Evolutionary conservation across 257 asterid species (phyloP), one percentile per base, ranked within the genome.

Genomic region (Ocimum tenuiflorum): DNA sequence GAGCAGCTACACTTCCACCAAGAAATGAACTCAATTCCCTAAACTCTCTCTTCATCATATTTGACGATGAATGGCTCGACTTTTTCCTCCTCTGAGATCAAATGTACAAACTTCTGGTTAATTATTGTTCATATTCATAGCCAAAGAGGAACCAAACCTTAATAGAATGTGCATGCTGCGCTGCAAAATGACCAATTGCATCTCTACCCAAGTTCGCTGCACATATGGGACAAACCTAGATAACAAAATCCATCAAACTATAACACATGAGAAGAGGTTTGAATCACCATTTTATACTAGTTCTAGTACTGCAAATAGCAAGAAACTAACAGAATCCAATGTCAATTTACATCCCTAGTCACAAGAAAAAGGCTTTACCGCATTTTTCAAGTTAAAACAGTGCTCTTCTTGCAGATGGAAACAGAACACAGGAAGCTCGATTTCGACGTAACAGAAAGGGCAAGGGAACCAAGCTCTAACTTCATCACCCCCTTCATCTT

Each of bases 151-250:
- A 72, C 74, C 96, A 8, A 68, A 85, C 96, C 95, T 87, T 89
- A 3, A 87, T 79, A 14, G 91, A 87, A 50, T 87, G 88, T 35
- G 86, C 79, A 53, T 89, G 96, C 56, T 87, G 95, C 64, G 78
- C 63, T 0, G 74, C 78, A 79, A 89, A 87, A 76, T 89, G 96
- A 3, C 72, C 76, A 0, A 79, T 70, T 13, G 96, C 76, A 50
- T 89, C 95, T 78, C 71, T 83, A 18, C 94, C 96, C 20, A 89
- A 73, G 73, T 76, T 85, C 9, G 94, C 95, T 31, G 96, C 96
- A 61, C 96, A 89, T 35, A 89, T 85, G 47, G 96, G 95, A 77
- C 96, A 89, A 42, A 89, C 96, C 96, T 89, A 79, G 45, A 61
- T 69, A 2, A 48, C 43, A 54, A 57, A 46, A 8, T n/a, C n/a